Percentiles rank a stretch among this genome's conserved stretches.
Conservation (phyloP, 208 protist genomes). For the Trypanosoma lewisi region DNA sequence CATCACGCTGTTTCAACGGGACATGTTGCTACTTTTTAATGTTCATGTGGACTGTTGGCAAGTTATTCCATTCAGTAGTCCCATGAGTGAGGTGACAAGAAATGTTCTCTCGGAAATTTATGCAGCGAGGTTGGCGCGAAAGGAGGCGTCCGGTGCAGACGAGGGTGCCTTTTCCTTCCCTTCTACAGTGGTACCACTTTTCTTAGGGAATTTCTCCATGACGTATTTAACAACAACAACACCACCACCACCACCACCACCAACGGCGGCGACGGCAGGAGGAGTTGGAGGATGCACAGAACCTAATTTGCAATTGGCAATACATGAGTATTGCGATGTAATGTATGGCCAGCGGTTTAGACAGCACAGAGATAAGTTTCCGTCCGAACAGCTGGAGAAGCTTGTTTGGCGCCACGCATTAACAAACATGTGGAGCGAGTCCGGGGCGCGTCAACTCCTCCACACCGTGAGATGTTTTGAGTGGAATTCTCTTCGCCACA, state of each 20-base stretch:
- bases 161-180: neutral
- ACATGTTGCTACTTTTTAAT: conserved; percentile 38
- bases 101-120: conserved; percentile 12
- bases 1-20: conserved; percentile 28
- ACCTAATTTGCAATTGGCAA: neutral
- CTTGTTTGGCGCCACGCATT: conserved; percentile 42
- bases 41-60: conserved; percentile 59
- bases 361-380: neutral
- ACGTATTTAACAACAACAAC: neutral
- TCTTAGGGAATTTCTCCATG: neutral
- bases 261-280: too few species aligned
- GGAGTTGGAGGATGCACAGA: neutral
- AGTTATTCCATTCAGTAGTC: conserved; percentile 50
- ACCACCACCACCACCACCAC: too few species aligned
- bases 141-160: neutral
- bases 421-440: conserved; percentile 40
- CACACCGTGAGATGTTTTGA: conserved; percentile 42
- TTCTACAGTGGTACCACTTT: neutral
- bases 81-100: conserved; percentile 28
- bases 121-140: neutral
- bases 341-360: conserved; percentile 32
- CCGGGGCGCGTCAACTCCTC: conserved; percentile 41
- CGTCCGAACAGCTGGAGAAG: conserved; percentile 16
- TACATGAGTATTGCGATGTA: conserved; percentile 26
- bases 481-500: conserved; percentile 29